Percentiles rank a stretch among this genome's conserved stretches.
Conservation (phyloP, 441 rosid genomes). For the Aquilaria agallochum region DNA sequence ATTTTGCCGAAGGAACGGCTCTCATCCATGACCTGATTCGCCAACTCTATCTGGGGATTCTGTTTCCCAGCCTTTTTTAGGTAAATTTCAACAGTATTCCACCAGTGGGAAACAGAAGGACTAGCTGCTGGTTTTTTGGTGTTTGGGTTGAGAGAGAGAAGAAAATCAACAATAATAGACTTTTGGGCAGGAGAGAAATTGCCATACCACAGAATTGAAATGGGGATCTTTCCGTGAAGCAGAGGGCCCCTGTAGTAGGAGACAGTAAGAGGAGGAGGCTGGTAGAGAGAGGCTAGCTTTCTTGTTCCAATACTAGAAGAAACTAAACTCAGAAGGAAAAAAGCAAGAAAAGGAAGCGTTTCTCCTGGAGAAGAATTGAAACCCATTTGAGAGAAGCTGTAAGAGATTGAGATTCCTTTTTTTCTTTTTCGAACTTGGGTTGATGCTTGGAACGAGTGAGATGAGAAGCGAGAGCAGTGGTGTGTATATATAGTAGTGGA, state of each 20-base stretch:
- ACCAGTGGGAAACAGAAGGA: constrained; percentile 25
- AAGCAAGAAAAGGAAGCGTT: constrained; percentile 12
- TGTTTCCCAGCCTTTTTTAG: constrained; percentile 27
- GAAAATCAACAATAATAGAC: constrained; percentile 30
- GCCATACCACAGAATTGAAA: constrained; percentile 38
- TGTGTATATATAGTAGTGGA: no score
- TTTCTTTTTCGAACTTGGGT: no score
- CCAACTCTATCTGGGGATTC: constrained; percentile 9
- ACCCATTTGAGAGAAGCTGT: constrained; percentile 10
- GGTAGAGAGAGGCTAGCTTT: constrained; percentile 22
- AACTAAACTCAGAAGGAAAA: constrained; percentile 12
- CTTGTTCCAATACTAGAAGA: constrained; percentile 21
- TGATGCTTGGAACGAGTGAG: no score
- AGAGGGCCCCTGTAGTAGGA: constrained; percentile 33
- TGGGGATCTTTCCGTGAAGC: constrained; percentile 27
- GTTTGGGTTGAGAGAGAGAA: constrained; percentile 22
- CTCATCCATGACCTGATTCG: constrained; percentile 16
- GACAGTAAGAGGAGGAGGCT: constrained; percentile 24
- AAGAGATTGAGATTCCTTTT: no score
- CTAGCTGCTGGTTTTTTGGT: neutral
- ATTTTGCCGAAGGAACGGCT: constrained; percentile 27
- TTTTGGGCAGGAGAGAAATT: constrained; percentile 27
- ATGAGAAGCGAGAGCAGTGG: no score
- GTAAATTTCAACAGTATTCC: constrained; percentile 26
- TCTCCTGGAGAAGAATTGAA: constrained; percentile 6